Percentiles rank a stretch among this genome's conserved stretches.
Conservation (phyloP, 768 basidiomycete genomes). For the Cystofilobasidium bisporidii region DNA sequence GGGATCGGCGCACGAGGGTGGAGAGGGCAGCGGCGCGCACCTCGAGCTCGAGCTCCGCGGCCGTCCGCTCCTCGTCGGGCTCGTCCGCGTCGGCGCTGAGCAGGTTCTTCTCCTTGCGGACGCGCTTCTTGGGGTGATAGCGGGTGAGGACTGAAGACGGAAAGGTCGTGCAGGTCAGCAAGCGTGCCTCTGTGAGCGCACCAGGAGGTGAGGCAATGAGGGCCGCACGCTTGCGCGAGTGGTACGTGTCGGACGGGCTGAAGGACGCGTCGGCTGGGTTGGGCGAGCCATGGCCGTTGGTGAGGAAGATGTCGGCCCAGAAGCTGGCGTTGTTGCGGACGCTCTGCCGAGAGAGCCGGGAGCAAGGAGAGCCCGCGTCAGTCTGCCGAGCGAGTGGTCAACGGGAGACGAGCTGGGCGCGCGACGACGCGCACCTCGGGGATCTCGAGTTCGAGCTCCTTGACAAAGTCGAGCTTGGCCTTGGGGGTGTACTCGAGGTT, state of each 20-base stretch:
- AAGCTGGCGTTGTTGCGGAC: constrained; percentile 55
- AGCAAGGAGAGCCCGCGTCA: neutral
- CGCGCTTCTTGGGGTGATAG: constrained; percentile 62
- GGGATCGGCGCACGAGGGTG: constrained; percentile 19
- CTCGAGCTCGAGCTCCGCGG: constrained; percentile 31
- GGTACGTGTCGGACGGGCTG: constrained; percentile 53
- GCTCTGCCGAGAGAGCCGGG: neutral
- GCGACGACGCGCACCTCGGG: constrained; percentile 50
- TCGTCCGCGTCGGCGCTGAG: constrained; percentile 40
- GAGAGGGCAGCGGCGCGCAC: constrained; percentile 35
- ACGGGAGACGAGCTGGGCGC: neutral
- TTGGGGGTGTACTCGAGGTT: constrained; percentile 66
- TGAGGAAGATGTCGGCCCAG: constrained; percentile 73
- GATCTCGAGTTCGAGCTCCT: constrained; percentile 54
- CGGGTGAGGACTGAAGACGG: constrained; percentile 63
- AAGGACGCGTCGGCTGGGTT: constrained; percentile 53
- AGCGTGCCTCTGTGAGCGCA: neutral
- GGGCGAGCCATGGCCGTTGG: constrained; percentile 56
- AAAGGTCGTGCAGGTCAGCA: neutral
- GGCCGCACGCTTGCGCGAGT: constrained; percentile 61
- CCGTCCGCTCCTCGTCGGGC: constrained; percentile 39
- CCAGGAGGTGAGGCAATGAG: neutral
- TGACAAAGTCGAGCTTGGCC: constrained; percentile 54
- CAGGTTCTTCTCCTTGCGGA: constrained; percentile 74
- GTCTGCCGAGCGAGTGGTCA: neutral